Evolutionary conservation across 164 flowering plant species (phyloP).

Genomic region (Taxillus chinensis): DNA sequence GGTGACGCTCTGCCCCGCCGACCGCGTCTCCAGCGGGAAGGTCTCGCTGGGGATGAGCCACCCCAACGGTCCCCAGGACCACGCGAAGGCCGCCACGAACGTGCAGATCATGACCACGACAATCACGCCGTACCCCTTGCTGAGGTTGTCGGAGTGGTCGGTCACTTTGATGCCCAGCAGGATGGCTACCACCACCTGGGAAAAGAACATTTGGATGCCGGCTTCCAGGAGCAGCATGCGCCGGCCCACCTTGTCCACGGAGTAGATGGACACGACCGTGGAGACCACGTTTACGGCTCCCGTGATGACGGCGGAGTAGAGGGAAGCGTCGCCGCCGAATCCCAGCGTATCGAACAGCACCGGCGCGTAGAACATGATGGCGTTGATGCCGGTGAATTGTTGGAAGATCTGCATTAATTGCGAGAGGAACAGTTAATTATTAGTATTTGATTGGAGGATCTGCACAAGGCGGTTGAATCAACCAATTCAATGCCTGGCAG

Average conservation of each 20-base stretch:
- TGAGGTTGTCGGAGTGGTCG: slow-evolving; percentile 42
- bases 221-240: slow-evolving; percentile 74
- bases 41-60: slow-evolving; percentile 95
- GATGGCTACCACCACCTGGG: slow-evolving; percentile 70
- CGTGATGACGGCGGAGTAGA: slow-evolving; percentile 79
- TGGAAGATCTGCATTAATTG: slow-evolving; percentile 53
- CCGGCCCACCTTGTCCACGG: slow-evolving; percentile 85
- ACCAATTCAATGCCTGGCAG: too few relatives aligned
- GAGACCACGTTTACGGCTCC: slow-evolving; percentile 87
- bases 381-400: slow-evolving; percentile 88
- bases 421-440: not conserved
- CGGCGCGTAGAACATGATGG: slow-evolving; percentile 95
- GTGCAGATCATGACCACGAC: slow-evolving; percentile 76
- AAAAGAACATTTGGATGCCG: slow-evolving; percentile 83
- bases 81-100: slow-evolving; percentile 74
- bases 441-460: too few relatives aligned
- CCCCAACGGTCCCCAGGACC: slow-evolving; percentile 99
- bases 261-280: slow-evolving; percentile 77
- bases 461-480: too few relatives aligned
- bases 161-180: slow-evolving; percentile 63
- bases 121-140: slow-evolving; percentile 31
- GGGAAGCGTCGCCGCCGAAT: slow-evolving; percentile 56
- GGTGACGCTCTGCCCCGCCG: slow-evolving; percentile 78
- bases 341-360: slow-evolving; percentile 78
- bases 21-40: slow-evolving; percentile 80